Base-by-base conservation (phyloP, 2,329 filamentous ascomycete species). In the Ophiostoma perfectum region DNA sequence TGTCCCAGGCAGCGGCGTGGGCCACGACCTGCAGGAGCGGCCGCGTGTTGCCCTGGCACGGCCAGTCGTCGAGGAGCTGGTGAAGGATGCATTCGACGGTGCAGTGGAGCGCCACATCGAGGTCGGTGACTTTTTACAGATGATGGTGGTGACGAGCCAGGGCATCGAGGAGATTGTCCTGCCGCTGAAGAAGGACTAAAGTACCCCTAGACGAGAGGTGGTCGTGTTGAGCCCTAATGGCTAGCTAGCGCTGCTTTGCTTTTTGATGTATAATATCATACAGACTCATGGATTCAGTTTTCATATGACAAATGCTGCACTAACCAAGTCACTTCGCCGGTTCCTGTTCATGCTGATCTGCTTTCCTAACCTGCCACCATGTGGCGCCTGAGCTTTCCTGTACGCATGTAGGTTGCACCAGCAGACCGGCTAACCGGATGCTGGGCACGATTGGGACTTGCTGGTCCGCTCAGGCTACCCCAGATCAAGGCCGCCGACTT, bases 41-140 rank as follows among this genome's bases (percentile, higher is more conserved):
- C 84, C 88, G 77, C 84, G 86, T 70, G 83, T 88, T 75, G 90
- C 91, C 66, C 81, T 98, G 76, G 83, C 88, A 41, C 84, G 87
- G 75, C 81, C 85, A 67, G 88, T 90, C 70, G 94, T 96, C 41
- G 90, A 96, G 81, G 87, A 90, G 72, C 78, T 99, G 75, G 94
- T 99, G 74, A 92, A 94, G 81, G 95, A 99, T 85, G 95, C 95
- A 2, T 99, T 99, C 80, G 96, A 96, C 71, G 96, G 94, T 78
- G 95, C 96, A 4, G 94, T 97, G 45, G 95, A 99, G 86, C 90
- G 95, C 80, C 95, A 99, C 82, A 99, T 99, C 74, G 95, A 99
- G 84, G 96, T 99, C 71, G 95, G 95, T 79, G 95, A 99, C 81
- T 90, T 90, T 66, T 81, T 99, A 78, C 95, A 99, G 84, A 93